Evolutionary conservation across 305 asterid species (phyloP), one percentile per base, ranked within the genome.

Genomic region (Fraxinus paxiana): DNA sequence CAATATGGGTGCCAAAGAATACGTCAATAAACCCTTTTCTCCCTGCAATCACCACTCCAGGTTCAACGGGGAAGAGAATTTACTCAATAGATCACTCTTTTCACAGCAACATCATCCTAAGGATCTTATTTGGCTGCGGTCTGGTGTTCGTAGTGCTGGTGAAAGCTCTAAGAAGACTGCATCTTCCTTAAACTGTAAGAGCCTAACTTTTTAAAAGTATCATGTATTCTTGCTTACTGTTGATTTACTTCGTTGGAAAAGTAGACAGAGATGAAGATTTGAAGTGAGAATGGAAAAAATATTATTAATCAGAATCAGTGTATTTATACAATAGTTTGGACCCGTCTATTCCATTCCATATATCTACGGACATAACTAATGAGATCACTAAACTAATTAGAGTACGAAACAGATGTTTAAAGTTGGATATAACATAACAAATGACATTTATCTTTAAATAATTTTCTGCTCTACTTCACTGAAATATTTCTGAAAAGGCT

Each of bases 21-120:
- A 79, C 82, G 81, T 80, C 30, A 83, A 81, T 82, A 90, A 85
- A 73, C 84, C 91, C 35, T 88, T 86, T 34, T 59, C 89, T 46
- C 88, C 91, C 1, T 86, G 93, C 83, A 81, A 82, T 75, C 82
- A 82, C 75, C 92, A 88, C 79, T 88, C 91, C 1, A 80, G 73
- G 73, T 37, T 87, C 30, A 78, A 69, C 46, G 77, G 86, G 71
- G 85, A 81, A 35, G 88, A 83, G 56, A 86, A 88, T 71, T 75
- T 88, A 35, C 75, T 82, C 0, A 54, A 75, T 67, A 84, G 86
- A 3, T 67, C 89, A 1, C 43, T 80, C 30, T 85, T 84, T 35
- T 10, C 87, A 22, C 87, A 73, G n/a, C 84, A 78, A 26, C 75
- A 72, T 84, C 84, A 63, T 76, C 34, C 73, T 10, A 82, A 86